Evolutionary conservation across 805 yeast species (phyloP), one percentile per base, ranked within the genome.

Genomic region (Starmera quercuum): DNA sequence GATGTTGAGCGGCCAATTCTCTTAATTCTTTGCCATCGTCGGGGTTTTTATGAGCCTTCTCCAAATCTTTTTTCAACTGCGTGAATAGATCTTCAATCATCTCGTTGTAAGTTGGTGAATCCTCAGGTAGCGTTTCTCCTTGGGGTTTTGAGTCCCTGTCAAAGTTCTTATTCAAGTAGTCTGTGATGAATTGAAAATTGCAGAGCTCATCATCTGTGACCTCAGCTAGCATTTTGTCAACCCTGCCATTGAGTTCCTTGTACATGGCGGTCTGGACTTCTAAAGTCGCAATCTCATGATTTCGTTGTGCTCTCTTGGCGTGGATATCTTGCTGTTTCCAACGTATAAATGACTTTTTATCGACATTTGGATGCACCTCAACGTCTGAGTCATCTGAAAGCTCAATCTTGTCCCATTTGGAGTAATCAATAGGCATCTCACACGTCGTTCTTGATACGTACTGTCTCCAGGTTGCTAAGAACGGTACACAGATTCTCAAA

Each of bases 311-410:
- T 41, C 99, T 77, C 59, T 87, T 82, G 53, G 90, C 96, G 55
- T 92, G 98, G 44, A 92, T 92, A 47, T 88, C 95, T 51, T 95
- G 82, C 61, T 92, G 99, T 54, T 86, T 90, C 98, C 97, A 90
- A 39, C 78, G 75, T 48, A 92, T 85, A 46, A 92, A 90, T 2
- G 97, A 88, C 26, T 64, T 66, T 55, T 92, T 92, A 58, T 92
- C 99, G 21, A 92, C 98, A 53, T 92, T 92, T 39, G 97, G 99
- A 55, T 92, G 99, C 12, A 90, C 97, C 52, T 92, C 98, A 31
- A 92, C 67, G 51, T 92, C 98, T 7, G 96, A 86, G 58, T 92
- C 99, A 56, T 92, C 99, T 15, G 96, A 85, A 26, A 92, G 64
- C 57, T 92, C 98, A 38, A 92, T 75, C 55, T 86, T 85, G 59